Percentiles rank a stretch among this genome's conserved stretches.
Evolutionary conservation across 139 green algal genomes (phyloP).

Genomic region (Haematococcus lacustris): DNA sequence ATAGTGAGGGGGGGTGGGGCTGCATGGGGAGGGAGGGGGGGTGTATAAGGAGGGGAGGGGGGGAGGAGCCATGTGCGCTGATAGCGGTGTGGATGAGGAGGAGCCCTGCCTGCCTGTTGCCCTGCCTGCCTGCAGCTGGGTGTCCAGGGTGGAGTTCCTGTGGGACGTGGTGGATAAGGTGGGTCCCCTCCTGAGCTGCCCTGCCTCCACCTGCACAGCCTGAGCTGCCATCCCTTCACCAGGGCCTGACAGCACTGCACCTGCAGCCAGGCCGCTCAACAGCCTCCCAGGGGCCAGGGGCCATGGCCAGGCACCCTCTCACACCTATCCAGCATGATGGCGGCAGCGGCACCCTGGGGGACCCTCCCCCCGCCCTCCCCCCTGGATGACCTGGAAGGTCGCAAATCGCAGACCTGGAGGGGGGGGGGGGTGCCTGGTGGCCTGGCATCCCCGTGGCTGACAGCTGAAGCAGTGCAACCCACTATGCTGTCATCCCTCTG

Average conservation of each 20-base stretch:
- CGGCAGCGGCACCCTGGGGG: neutral
- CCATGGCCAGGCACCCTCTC: neutral
- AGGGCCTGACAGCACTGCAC: too few species aligned
- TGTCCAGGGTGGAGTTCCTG: conserved; percentile 25
- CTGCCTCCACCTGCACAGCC: neutral
- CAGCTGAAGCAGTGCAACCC: neutral
- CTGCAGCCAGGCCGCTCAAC: neutral
- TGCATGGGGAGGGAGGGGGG: too few species aligned
- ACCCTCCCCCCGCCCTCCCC: neutral
- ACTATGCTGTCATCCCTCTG: neutral
- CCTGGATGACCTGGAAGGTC: too few species aligned
- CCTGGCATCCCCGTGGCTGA: neutral
- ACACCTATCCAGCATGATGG: neutral
- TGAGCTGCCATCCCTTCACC: too few species aligned
- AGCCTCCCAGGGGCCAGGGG: neutral
- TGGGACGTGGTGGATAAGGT: conserved; percentile 26
- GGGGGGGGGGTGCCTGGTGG: too few species aligned
- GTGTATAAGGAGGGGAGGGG: too few species aligned
- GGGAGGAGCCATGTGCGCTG: too few species aligned
- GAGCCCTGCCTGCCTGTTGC: too few species aligned
- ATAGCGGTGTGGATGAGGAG: too few species aligned
- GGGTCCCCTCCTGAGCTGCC: neutral
- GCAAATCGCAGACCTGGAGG: too few species aligned
- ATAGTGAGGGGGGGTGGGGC: too few species aligned
- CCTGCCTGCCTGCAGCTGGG: conserved; percentile 1